phyloP scores from a whole-genome alignment of 257 asterid species.

The Solanum megistacrolobum region DNA sequence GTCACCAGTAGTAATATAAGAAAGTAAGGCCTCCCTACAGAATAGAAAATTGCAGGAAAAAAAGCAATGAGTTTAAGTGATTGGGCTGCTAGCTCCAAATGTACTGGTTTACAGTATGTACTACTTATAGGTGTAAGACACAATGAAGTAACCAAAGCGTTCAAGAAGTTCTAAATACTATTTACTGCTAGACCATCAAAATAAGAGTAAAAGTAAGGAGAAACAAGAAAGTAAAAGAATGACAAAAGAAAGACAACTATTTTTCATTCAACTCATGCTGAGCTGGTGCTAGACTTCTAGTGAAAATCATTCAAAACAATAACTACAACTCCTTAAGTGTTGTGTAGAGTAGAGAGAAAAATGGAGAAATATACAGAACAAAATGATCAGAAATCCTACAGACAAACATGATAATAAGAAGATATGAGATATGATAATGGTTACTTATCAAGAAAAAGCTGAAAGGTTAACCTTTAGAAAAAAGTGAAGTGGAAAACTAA shows the following conservation, averaged over 20 bases:
- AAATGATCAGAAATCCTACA: not conserved
- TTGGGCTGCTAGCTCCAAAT: not conserved
- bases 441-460: not conserved
- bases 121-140: not conserved
- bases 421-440: not conserved
- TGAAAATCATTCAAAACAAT: not conserved
- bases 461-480: not conserved
- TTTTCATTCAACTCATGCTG: not conserved
- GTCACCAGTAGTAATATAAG: slow-evolving; percentile 68
- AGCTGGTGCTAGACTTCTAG: not conserved
- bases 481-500: not conserved
- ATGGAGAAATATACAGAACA: not conserved
- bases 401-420: not conserved
- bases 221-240: not conserved
- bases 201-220: not conserved
- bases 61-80: not conserved
- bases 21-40: slow-evolving; percentile 82
- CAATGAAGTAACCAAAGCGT: not conserved
- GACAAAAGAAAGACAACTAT: not conserved
- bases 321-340: not conserved
- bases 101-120: not conserved
- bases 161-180: not conserved
- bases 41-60: slow-evolving; percentile 6
- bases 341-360: not conserved
- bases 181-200: not conserved